A percentile compares a stretch with the other conserved stretches of the same genome.
These are phyloP conservation scores for Trichosporon asahii DNA, from an alignment of 1,284 basidiomycete genomes.

Conservation along the genomic window DNA sequence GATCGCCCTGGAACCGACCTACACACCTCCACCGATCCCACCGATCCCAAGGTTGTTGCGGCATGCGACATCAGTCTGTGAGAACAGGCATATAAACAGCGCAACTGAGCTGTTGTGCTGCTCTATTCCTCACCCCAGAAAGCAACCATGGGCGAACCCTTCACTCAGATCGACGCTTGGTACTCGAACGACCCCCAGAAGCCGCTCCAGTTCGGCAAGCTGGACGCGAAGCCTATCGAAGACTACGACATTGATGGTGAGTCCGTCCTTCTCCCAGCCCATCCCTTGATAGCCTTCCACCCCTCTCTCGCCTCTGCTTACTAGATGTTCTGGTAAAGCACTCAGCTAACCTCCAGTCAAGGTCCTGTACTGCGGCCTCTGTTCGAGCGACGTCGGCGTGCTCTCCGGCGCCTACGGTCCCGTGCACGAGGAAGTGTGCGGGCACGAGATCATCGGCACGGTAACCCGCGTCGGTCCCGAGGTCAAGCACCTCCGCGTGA, in stretches of 20 bases:
- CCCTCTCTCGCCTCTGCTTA: neutral
- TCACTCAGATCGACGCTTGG: neutral
- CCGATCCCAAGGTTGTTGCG: neutral
- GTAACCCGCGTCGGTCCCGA: slow-evolving; percentile 30
- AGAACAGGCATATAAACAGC: neutral
- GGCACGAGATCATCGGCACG: slow-evolving; percentile 35
- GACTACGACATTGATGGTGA: slow-evolving; percentile 4
- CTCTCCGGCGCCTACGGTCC: slow-evolving; percentile 24
- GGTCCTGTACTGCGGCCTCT: slow-evolving; percentile 25
- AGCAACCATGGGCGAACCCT: neutral
- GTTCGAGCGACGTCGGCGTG: slow-evolving; percentile 22
- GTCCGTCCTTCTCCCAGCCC: neutral
- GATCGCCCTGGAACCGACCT: neutral
- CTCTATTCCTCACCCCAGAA: neutral
- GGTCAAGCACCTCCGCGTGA: slow-evolving; percentile 35
- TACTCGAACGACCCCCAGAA: neutral
- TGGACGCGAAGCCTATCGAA: neutral
- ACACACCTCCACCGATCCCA: neutral
- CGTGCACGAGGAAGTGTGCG: slow-evolving; percentile 16
- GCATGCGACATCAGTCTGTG: neutral
- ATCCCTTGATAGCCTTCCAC: neutral
- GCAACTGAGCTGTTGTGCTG: no score
- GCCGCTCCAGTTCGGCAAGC: neutral
- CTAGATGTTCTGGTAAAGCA: no score
- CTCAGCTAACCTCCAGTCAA: slow-evolving; percentile 15